Evolutionary conservation across 352 stramenopile species (phyloP).

Genomic region (Globisporangium barbulae): DNA sequence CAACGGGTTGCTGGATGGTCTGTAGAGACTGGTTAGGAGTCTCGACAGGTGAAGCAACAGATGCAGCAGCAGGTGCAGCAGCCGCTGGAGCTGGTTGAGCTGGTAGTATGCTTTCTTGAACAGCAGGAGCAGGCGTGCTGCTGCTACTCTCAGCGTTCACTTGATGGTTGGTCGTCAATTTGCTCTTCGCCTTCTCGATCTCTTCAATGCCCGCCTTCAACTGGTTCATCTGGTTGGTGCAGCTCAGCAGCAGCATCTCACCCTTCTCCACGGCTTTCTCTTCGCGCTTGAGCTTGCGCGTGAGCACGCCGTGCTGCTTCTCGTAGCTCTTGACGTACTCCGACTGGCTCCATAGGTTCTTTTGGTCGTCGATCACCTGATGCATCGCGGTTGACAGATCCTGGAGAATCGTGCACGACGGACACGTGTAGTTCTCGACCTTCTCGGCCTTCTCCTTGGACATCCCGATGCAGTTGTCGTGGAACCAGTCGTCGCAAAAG

Average conservation of each 20-base stretch:
- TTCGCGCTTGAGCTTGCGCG: constrained; percentile 81
- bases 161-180: constrained; percentile 34
- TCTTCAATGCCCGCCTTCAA: constrained; percentile 68
- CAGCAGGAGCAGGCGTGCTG: background rate
- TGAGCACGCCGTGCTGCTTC: constrained; percentile 68
- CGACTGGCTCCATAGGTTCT: constrained; percentile 77
- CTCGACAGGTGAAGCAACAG: background rate
- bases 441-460: constrained; percentile 93
- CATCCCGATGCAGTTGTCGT: constrained; percentile 88
- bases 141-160: constrained; percentile 14
- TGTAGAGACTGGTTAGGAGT: constrained; percentile 5
- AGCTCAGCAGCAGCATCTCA: constrained; percentile 74
- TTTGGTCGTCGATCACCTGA: constrained; percentile 47
- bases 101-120: background rate
- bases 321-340: constrained; percentile 85
- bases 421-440: constrained; percentile 94
- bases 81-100: background rate
- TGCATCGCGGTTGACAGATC: constrained; percentile 71
- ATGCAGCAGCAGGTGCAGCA: no score
- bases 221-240: constrained; percentile 80
- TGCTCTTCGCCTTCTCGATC: constrained; percentile 60
- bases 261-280: constrained; percentile 81
- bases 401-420: constrained; percentile 91
- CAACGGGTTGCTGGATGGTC: background rate
- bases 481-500: constrained; percentile 88